phyloP scores from a whole-genome alignment of 768 basidiomycete species.

The Lactarius tabidus region DNA sequence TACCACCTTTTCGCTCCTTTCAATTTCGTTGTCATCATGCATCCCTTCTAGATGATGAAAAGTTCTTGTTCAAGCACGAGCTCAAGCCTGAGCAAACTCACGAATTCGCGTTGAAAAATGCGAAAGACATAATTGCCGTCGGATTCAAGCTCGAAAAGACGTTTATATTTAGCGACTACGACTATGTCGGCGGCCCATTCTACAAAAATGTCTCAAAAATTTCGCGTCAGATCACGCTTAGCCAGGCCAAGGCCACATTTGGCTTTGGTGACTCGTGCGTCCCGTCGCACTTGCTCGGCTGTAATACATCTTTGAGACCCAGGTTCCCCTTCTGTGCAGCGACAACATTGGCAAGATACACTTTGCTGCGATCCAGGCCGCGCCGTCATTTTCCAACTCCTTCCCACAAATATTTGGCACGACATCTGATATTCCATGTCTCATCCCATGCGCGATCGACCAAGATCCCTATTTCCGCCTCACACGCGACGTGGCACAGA shows the following conservation, averaged over 20 bases:
- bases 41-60: constrained; percentile 80
- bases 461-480: constrained; percentile 97
- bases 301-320: background rate
- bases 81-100: constrained; percentile 87
- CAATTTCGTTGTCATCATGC: background rate
- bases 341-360: constrained; percentile 99
- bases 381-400: constrained; percentile 95
- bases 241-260: constrained; percentile 91
- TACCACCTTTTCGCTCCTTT: constrained; percentile 31
- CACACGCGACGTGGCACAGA: constrained; percentile 90
- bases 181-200: constrained; percentile 87
- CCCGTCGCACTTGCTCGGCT: background rate
- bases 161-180: constrained; percentile 94
- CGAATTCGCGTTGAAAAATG: constrained; percentile 77
- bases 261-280: constrained; percentile 95
- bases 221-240: constrained; percentile 88
- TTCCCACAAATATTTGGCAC: constrained; percentile 97
- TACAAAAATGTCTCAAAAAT: constrained; percentile 93
- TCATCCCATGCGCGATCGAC: constrained; percentile 98
- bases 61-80: constrained; percentile 96
- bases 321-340: constrained; percentile 38
- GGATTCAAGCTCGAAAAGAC: constrained; percentile 91
- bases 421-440: constrained; percentile 74
- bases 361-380: constrained; percentile 92
- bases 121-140: constrained; percentile 95